Conservation (phyloP, 371 early-diverging fungal species). For the Actinomortierella ambigua region DNA sequence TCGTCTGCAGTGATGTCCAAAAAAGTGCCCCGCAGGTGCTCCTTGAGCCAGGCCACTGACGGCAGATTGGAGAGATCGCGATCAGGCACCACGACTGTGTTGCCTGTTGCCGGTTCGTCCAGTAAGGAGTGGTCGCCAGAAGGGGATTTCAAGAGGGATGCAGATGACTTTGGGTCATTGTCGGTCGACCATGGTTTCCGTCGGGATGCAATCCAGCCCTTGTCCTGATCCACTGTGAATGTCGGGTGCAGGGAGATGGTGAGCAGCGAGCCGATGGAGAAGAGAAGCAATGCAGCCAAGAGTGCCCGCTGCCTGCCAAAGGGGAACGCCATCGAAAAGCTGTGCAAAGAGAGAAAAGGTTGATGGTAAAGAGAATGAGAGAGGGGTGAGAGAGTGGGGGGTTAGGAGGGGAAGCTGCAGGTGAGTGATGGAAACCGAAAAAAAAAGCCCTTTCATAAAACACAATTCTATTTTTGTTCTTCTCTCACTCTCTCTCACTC, state of each 20-base stretch:
- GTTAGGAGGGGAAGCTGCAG: no score
- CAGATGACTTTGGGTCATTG: no score
- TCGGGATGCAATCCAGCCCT: constrained; percentile 5
- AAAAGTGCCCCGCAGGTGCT: constrained; percentile 15
- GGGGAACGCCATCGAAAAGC: constrained; percentile 7
- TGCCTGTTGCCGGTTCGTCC: no score
- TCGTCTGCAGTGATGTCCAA: constrained; percentile 14
- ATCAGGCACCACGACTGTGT: no score
- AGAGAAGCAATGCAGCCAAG: constrained; percentile 37
- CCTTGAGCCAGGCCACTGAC: constrained; percentile 3
- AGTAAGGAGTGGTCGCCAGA: no score
- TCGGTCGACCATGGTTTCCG: neutral
- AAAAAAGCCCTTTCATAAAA: neutral
- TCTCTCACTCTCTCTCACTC: neutral
- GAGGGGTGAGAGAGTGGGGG: no score
- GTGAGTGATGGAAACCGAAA: neutral
- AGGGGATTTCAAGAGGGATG: no score
- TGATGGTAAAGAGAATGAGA: neutral
- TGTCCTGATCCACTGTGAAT: constrained; percentile 2
- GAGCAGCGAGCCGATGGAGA: constrained; percentile 38
- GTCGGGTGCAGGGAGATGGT: constrained; percentile 18
- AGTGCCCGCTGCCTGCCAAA: constrained; percentile 31
- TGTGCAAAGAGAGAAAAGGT: neutral
- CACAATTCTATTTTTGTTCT: neutral
- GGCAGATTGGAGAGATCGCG: no score